Conservation (phyloP, 257 asterid species). For the Solanum pimpinellifolium region DNA sequence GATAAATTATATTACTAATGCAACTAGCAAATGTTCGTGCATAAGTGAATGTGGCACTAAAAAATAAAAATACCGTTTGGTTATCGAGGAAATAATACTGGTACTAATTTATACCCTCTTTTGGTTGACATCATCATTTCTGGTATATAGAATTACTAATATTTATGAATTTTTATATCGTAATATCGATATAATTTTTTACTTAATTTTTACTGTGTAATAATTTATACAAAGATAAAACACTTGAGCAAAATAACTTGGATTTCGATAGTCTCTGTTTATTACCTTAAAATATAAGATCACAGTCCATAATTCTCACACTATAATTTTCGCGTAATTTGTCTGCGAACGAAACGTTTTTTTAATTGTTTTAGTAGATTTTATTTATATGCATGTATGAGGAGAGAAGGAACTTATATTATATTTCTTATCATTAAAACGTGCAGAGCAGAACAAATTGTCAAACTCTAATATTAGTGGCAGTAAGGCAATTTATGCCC, state of each 20-base stretch:
- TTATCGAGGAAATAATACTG: neutral
- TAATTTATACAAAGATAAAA: neutral
- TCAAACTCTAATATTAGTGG: conserved; percentile 2
- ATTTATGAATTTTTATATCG: neutral
- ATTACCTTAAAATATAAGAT: neutral
- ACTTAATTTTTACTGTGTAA: neutral
- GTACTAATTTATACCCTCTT: neutral
- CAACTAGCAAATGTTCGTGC: neutral
- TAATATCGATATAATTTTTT: neutral
- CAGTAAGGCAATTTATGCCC: neutral
- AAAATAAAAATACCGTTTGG: neutral
- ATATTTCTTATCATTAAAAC: neutral
- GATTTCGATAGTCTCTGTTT: neutral
- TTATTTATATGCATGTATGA: neutral
- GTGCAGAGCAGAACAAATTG: neutral
- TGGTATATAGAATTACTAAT: neutral
- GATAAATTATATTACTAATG: neutral
- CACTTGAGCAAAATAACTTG: neutral
- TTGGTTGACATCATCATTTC: neutral
- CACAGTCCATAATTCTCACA: neutral
- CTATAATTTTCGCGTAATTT: neutral
- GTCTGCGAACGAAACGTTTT: neutral
- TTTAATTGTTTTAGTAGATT: neutral
- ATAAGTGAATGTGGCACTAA: neutral
- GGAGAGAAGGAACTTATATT: neutral